Conservation (phyloP, 1,139 yeast genomes). For the Magnusiomyces sp. region DNA sequence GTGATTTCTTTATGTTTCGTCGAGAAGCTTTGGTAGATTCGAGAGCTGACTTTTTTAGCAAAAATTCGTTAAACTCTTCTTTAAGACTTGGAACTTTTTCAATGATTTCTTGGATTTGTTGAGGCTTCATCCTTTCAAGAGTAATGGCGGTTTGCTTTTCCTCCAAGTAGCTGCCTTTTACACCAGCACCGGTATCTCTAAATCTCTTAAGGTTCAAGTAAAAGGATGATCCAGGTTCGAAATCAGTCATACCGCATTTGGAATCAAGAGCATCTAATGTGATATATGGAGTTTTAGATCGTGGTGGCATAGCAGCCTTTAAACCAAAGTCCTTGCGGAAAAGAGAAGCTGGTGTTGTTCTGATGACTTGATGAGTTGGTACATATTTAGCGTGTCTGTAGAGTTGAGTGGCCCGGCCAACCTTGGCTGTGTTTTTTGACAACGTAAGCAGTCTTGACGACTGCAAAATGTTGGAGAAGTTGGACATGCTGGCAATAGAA, state of each 20-base stretch:
- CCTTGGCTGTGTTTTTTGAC: too few species aligned
- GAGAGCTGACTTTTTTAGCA: conserved; percentile 4
- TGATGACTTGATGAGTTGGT: conserved; percentile 52
- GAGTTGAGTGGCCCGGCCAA: too few species aligned
- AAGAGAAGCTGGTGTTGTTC: conserved; percentile 47
- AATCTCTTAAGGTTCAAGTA: conserved; percentile 44
- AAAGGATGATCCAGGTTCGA: conserved; percentile 42
- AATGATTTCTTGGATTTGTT: conserved; percentile 7
- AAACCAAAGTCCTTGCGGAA: conserved; percentile 58
- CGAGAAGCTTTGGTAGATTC: conserved; percentile 2
- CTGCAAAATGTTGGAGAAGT: too few species aligned
- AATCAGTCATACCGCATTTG: conserved; percentile 44
- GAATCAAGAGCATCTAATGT: conserved; percentile 46
- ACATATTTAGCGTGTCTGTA: conserved; percentile 9
- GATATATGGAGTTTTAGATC: conserved; percentile 40
- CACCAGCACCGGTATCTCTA: conserved; percentile 42
- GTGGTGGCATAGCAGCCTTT: conserved; percentile 48
- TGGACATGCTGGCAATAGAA: too few species aligned
- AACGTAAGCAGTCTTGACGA: too few species aligned
- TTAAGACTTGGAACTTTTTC: conserved; percentile 3
- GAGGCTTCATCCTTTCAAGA: conserved; percentile 5
- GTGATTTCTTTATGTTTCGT: neutral
- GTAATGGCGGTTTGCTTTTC: neutral
- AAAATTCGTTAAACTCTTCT: conserved; percentile 6
- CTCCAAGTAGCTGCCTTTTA: conserved; percentile 25